phyloP scores from a whole-genome alignment of 257 asterid genomes.

The Linaria vulgaris region DNA sequence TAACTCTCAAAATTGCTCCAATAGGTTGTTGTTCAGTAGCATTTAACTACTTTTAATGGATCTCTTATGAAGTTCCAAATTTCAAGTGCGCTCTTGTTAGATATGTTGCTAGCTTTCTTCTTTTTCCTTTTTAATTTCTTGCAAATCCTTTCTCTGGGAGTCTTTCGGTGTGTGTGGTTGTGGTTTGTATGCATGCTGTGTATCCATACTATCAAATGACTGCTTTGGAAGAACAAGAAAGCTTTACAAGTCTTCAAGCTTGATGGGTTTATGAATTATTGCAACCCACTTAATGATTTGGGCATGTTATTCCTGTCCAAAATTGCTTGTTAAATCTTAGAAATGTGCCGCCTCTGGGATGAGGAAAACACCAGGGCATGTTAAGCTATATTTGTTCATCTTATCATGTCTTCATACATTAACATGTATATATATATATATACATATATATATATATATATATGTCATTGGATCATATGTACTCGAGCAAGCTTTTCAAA shows the following conservation, averaged over 20 bases:
- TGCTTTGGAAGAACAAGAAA: neutral
- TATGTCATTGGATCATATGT: neutral
- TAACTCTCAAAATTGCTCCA: slow-evolving; percentile 5
- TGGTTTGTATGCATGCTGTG: too few relatives aligned
- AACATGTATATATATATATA: neutral
- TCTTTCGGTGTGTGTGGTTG: too few relatives aligned
- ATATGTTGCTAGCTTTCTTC: too few relatives aligned
- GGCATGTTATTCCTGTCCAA: neutral
- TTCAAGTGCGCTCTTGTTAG: neutral
- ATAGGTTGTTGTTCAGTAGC: neutral
- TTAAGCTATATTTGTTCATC: slow-evolving; percentile 4
- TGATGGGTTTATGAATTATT: neutral
- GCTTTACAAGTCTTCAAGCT: neutral
- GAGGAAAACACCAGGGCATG: slow-evolving; percentile 1
- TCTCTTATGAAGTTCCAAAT: neutral
- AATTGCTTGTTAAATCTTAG: neutral
- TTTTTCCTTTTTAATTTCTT: neutral
- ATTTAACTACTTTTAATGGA: neutral
- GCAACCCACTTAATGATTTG: neutral
- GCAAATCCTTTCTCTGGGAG: too few relatives aligned
- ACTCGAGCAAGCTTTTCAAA: slow-evolving; percentile 5
- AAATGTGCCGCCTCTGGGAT: slow-evolving; percentile 5
- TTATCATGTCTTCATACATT: neutral
- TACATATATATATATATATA: neutral
- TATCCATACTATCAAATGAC: neutral